A percentile compares a stretch with the other conserved stretches of the same genome.
phyloP scores from a whole-genome alignment of 257 asterid genomes.

The Lycium barbarum region DNA sequence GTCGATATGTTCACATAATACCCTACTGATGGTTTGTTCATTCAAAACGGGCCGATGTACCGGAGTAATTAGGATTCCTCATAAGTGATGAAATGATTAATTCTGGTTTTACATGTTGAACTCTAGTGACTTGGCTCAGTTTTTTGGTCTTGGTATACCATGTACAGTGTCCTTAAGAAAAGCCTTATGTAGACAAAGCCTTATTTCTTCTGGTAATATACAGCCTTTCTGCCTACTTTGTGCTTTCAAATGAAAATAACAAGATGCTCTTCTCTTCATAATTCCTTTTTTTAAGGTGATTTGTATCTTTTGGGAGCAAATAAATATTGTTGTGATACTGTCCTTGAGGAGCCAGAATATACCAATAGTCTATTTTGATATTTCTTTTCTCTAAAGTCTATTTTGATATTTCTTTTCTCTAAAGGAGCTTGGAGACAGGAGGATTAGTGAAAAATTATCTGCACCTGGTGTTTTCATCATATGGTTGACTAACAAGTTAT shows the following conservation, averaged over 20 bases:
- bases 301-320: background rate
- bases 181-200: background rate
- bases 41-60: background rate
- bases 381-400: too few relatives aligned
- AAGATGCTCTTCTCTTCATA: background rate
- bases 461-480: too few relatives aligned
- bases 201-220: background rate
- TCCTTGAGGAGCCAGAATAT: background rate
- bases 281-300: background rate
- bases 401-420: too few relatives aligned
- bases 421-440: too few relatives aligned
- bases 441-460: too few relatives aligned
- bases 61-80: background rate
- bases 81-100: background rate
- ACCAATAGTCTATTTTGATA: too few relatives aligned
- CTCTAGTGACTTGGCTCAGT: constrained; percentile 25
- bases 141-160: constrained; percentile 18
- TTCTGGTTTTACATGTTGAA: constrained; percentile 22
- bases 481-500: too few relatives aligned
- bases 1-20: constrained; percentile 58
- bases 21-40: background rate
- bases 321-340: background rate
- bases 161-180: constrained; percentile 25
- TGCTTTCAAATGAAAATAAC: background rate
- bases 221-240: background rate